These are phyloP conservation scores for Solidago caesia DNA, from an alignment of 129 eudicot genomes.

Conservation along the genomic window DNA sequence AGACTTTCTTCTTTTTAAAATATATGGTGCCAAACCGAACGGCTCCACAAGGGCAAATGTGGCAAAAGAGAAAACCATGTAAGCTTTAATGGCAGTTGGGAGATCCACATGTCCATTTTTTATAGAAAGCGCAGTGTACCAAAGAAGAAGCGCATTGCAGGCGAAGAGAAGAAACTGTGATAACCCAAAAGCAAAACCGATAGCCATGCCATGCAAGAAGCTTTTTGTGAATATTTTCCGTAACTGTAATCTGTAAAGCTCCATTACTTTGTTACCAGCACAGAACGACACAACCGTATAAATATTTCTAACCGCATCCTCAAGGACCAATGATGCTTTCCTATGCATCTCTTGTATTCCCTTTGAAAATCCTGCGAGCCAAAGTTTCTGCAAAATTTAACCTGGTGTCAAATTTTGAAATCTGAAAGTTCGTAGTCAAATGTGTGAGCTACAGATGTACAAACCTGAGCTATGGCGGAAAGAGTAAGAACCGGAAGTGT, in stretches of 20 bases:
- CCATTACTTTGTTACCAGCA: constrained; percentile 97
- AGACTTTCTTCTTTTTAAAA: constrained; percentile 78
- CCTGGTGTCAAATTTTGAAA: constrained; percentile 1
- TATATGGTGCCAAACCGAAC: constrained; percentile 94
- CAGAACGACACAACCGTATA: constrained; percentile 94
- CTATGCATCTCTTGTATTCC: constrained; percentile 99
- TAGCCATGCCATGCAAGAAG: constrained; percentile 85
- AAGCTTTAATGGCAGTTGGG: constrained; percentile 81
- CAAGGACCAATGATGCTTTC: constrained; percentile 94
- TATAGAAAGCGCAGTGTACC: constrained; percentile 78
- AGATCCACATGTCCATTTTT: constrained; percentile 51
- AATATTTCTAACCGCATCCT: constrained; percentile 89
- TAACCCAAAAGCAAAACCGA: constrained; percentile 92
- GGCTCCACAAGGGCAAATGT: constrained; percentile 98
- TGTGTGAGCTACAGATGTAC: constrained; percentile 9
- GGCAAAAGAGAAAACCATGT: constrained; percentile 95
- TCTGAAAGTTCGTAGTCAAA: background rate
- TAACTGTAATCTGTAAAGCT: constrained; percentile 77
- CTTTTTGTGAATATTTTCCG: constrained; percentile 72
- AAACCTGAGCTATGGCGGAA: constrained; percentile 97
- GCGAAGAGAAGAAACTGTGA: constrained; percentile 95
- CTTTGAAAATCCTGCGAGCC: constrained; percentile 98
- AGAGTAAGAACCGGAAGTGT: constrained; percentile 83
- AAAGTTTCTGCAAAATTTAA: constrained; percentile 65
- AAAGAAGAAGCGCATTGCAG: constrained; percentile 89